Conservation (phyloP, 495 filamentous ascomycete species). For the Penicillium pancosmium region DNA sequence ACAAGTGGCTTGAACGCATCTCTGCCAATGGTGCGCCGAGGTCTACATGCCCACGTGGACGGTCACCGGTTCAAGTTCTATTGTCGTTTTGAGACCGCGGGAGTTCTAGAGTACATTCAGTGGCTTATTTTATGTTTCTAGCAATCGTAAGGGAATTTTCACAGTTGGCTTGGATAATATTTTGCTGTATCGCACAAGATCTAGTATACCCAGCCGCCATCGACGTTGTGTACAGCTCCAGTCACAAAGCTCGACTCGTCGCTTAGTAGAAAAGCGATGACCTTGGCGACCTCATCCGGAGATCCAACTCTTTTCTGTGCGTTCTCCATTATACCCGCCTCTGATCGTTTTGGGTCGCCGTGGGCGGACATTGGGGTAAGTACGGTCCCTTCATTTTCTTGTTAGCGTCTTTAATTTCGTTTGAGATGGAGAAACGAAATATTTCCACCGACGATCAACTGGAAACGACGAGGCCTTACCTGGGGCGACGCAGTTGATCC, state of each 20-base stretch:
- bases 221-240: conserved; percentile 41
- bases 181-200: no score
- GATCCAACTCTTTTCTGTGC: conserved; percentile 36
- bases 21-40: no score
- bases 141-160: no score
- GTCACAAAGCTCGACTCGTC: conserved; percentile 56
- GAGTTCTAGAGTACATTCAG: no score
- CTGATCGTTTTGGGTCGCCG: conserved; percentile 18
- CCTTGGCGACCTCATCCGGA: conserved; percentile 48
- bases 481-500: conserved; percentile 49
- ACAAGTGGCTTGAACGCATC: no score
- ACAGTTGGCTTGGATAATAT: no score
- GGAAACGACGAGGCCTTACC: conserved; percentile 5
- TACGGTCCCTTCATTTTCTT: conserved; percentile 13
- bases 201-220: conserved; percentile 32
- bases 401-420: neutral
- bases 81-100: no score
- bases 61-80: no score
- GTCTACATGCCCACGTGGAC: no score
- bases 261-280: conserved; percentile 56
- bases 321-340: conserved; percentile 15
- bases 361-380: conserved; percentile 20
- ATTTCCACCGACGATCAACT: neutral
- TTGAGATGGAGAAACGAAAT: neutral
- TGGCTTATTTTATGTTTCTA: no score